Evolutionary conservation across 768 basidiomycete species (phyloP).

Genomic region (Leccinum pellstonianum): DNA sequence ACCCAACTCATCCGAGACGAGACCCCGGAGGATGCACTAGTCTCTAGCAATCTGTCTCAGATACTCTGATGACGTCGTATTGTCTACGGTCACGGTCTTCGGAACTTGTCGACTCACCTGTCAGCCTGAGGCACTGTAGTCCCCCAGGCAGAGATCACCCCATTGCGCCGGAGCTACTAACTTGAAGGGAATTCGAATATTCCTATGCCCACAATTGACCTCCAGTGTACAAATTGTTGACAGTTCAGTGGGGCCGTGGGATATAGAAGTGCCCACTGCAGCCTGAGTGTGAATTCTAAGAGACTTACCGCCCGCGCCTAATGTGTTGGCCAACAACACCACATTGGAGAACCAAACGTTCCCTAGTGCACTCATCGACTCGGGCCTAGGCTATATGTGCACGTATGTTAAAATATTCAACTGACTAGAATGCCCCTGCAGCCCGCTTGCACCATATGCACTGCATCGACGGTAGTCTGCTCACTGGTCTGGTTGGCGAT

Average conservation of each 20-base stretch:
- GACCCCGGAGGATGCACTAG: slow-evolving; percentile 31
- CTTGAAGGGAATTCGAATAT: not conserved
- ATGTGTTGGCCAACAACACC: no score
- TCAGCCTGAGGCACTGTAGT: slow-evolving; percentile 28
- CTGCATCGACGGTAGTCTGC: not conserved
- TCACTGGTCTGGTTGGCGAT: no score
- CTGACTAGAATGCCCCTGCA: no score
- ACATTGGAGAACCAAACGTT: no score
- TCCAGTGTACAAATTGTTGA: slow-evolving; percentile 37
- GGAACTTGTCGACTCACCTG: slow-evolving; percentile 24
- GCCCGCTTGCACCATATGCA: no score
- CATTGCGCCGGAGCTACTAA: not conserved
- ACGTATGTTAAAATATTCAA: no score
- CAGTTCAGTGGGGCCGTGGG: slow-evolving; percentile 28
- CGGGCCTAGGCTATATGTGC: no score
- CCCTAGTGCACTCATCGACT: no score
- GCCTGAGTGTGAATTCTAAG: no score
- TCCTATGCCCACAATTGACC: slow-evolving; percentile 45
- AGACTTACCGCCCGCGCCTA: no score
- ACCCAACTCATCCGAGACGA: slow-evolving; percentile 41
- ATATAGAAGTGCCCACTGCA: not conserved
- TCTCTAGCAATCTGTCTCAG: slow-evolving; percentile 38
- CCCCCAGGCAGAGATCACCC: slow-evolving; percentile 17
- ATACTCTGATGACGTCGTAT: not conserved
- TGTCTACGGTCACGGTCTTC: not conserved